Base-by-base conservation (phyloP, 1,284 basidiomycete species). In the Boletus semigastroideus region DNA sequence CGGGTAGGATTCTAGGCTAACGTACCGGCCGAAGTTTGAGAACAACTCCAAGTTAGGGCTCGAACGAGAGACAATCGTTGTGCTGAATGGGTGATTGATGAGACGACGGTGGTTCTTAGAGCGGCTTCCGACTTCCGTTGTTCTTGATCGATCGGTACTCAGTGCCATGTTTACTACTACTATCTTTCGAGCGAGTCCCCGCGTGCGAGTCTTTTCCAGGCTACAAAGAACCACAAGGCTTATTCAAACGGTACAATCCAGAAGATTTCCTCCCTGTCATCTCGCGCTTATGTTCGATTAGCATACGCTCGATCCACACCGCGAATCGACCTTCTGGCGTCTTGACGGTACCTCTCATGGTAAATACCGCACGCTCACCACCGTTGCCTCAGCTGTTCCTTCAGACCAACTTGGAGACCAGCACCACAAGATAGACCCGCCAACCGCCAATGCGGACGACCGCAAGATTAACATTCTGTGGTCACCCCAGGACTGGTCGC, bases 401-500 rank as follows among this genome's bases (percentile, higher is more conserved):
- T 69, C 66, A 27, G 59, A 66, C 30, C 67, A 66, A 27, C 53
- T 70, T 8, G 65, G 66, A n/a, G 67, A 41, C 60, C 49, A 34
- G 56, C 51, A 30, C 3, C 49, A 44, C 3, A 47, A 33, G 30
- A 43, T 73, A 22, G 74, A 81, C 58, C 62, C 84, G 4, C 87
- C 86, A 2, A 76, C 78, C 34, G 76, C 78, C 48, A 82, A 74
- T 52, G 73, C 76, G 48, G 82, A 84, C 55, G 80, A 80, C 27
- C 71, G 69, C 25, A 82, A 83, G 60, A 79, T 90, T 5, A 75
- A 82, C 12, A 71, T 91, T 40, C 80, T 85, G 7, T 91, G 89
- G 86, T 74, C 84, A 58, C 76, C 79, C 3, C 72, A 75, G 49
- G 78, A 73, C 11, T 86, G 82, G 79, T 87, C 87, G 3, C 74